These are phyloP conservation scores for Boletus patriciae DNA, from an alignment of 768 basidiomycete species.

Conservation along the genomic window DNA sequence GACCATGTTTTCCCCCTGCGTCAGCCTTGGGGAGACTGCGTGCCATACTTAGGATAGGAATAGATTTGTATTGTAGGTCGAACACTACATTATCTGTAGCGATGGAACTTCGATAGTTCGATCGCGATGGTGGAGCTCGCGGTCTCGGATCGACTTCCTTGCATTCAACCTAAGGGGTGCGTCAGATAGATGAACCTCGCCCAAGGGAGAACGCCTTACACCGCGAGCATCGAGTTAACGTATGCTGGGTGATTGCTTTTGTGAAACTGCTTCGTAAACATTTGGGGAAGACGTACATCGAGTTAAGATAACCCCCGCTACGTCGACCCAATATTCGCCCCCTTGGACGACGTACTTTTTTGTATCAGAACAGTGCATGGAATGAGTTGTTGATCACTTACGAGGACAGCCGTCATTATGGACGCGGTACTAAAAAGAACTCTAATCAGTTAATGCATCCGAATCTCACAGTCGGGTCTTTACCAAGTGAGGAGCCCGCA, in stretches of 20 bases:
- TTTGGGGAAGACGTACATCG: not conserved
- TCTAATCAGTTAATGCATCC: not conserved
- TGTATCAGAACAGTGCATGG: not conserved
- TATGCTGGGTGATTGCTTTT: not conserved
- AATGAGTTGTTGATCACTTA: not conserved
- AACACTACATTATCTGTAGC: not conserved
- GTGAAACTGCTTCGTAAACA: not conserved
- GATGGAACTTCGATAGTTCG: conserved; percentile 10
- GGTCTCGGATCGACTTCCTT: conserved; percentile 13
- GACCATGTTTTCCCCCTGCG: not conserved
- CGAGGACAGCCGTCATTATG: conserved; percentile 1
- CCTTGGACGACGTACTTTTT: not conserved
- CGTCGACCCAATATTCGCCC: conserved; percentile 1
- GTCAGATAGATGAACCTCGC: not conserved
- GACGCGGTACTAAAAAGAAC: not conserved
- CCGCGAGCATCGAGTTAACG: conserved; percentile 11
- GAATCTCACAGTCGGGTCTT: not conserved
- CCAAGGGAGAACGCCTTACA: not conserved
- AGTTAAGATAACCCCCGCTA: not conserved
- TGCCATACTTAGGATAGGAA: not conserved
- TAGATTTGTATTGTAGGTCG: not conserved
- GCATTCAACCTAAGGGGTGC: conserved; percentile 8
- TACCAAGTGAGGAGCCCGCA: conserved; percentile 9
- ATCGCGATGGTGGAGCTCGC: conserved; percentile 1
- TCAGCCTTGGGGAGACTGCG: not conserved